Conservation (phyloP, 2,329 filamentous ascomycete genomes). For the Monosporascus ibericus region DNA sequence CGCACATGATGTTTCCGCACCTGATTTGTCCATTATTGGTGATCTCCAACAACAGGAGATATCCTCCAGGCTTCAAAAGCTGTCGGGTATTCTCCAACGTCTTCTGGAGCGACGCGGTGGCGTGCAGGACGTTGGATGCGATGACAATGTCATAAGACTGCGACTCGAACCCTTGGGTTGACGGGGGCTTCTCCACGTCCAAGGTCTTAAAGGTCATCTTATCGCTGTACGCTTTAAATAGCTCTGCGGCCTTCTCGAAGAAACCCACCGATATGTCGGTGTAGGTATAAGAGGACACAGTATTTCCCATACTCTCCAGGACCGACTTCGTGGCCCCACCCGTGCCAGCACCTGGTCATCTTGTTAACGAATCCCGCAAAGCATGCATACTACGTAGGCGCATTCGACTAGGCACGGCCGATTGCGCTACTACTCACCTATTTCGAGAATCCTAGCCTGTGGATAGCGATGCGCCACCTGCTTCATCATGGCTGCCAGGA, state of each 20-base stretch:
- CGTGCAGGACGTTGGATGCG: constrained; percentile 24
- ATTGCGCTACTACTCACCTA: no score
- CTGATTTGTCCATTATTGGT: no score
- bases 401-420: no score
- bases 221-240: constrained; percentile 18
- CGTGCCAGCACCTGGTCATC: no score
- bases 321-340: no score
- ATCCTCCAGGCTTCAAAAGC: constrained; percentile 29
- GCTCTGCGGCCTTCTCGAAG: constrained; percentile 29
- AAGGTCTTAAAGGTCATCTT: constrained; percentile 24
- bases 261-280: constrained; percentile 38
- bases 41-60: constrained; percentile 13
- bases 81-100: constrained; percentile 18
- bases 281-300: constrained; percentile 31
- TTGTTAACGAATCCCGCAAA: no score
- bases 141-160: constrained; percentile 23
- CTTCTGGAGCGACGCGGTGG: constrained; percentile 11
- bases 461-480: constrained; percentile 35
- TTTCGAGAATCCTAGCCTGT: constrained; percentile 30
- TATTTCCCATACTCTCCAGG: no score
- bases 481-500: constrained; percentile 17
- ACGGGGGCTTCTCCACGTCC: constrained; percentile 22
- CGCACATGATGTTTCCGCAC: no score
- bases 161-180: constrained; percentile 23
- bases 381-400: no score